phyloP scores from a whole-genome alignment of 805 yeast species.

The Saturnispora hagleri region DNA sequence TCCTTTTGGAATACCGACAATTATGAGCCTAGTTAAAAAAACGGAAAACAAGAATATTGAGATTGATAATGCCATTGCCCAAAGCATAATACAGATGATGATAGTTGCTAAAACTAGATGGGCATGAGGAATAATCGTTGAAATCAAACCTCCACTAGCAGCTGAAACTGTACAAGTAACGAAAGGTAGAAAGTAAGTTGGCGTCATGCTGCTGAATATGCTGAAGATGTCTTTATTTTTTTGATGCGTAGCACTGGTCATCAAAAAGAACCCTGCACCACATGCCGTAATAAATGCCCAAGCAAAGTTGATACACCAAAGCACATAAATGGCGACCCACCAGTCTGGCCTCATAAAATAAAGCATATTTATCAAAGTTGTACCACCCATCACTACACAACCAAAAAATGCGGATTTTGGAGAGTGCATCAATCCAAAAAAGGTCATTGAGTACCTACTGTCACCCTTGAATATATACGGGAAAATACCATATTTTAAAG shows the following conservation, averaged over 20 bases:
- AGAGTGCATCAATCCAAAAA: constrained; percentile 27
- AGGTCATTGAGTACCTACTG: constrained; percentile 12
- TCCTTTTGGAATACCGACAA: constrained; percentile 51
- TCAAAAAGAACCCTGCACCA: constrained; percentile 47
- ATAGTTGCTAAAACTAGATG: constrained; percentile 42
- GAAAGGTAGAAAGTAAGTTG: constrained; percentile 61
- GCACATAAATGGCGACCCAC: constrained; percentile 42
- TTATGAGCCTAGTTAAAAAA: constrained; percentile 49
- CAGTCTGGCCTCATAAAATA: constrained; percentile 33
- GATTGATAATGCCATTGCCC: constrained; percentile 52
- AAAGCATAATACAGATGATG: constrained; percentile 45
- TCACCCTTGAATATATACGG: constrained; percentile 16
- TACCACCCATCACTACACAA: constrained; percentile 71
- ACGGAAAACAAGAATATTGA: constrained; percentile 38
- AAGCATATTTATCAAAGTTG: constrained; percentile 54
- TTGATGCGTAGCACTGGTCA: constrained; percentile 8
- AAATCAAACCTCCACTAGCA: constrained; percentile 56
- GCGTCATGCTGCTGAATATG: constrained; percentile 36
- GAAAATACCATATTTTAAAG: constrained; percentile 30
- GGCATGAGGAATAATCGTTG: constrained; percentile 25
- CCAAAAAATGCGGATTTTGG: constrained; percentile 60
- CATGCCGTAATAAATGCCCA: constrained; percentile 52
- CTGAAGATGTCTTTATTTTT: constrained; percentile 9
- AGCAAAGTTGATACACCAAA: constrained; percentile 67
- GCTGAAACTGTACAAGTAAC: constrained; percentile 73